Evolutionary conservation across 2,329 filamentous ascomycete species (phyloP).

Genomic region (Fusarium sublunatum): DNA sequence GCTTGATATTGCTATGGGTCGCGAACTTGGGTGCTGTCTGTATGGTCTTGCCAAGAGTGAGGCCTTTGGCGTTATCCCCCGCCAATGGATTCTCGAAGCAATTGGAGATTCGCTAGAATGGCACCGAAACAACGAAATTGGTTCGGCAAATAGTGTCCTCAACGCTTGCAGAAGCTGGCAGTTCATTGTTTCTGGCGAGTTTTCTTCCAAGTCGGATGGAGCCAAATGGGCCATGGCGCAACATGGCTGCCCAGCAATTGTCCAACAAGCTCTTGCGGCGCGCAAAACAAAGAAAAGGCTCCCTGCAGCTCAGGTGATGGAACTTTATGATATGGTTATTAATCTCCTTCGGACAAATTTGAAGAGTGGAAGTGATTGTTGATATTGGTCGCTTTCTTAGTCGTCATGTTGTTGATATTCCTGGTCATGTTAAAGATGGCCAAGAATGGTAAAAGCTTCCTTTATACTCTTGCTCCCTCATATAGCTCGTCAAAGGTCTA

Average conservation of each 20-base stretch:
- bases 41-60: background rate
- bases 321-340: background rate
- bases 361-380: too few species aligned
- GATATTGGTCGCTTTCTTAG: too few species aligned
- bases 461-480: too few species aligned
- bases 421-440: too few species aligned
- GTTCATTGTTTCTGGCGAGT: background rate
- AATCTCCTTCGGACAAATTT: too few species aligned
- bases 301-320: background rate
- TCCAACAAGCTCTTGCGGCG: background rate
- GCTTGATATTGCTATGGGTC: conserved; percentile 20
- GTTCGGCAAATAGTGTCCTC: background rate
- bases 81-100: conserved; percentile 1
- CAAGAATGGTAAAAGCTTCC: too few species aligned
- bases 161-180: conserved; percentile 17
- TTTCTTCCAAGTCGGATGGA: background rate
- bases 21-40: conserved; percentile 3
- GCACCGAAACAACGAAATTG: conserved; percentile 11
- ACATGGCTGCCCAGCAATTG: background rate
- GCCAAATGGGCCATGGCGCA: background rate
- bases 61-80: background rate
- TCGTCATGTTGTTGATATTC: too few species aligned
- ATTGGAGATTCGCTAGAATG: conserved; percentile 16
- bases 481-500: too few species aligned
- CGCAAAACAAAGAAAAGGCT: background rate